Evolutionary conservation across 208 protist genomes (phyloP), one percentile per base, ranked within the genome.

Genomic region (Trypanosoma boissoni): DNA sequence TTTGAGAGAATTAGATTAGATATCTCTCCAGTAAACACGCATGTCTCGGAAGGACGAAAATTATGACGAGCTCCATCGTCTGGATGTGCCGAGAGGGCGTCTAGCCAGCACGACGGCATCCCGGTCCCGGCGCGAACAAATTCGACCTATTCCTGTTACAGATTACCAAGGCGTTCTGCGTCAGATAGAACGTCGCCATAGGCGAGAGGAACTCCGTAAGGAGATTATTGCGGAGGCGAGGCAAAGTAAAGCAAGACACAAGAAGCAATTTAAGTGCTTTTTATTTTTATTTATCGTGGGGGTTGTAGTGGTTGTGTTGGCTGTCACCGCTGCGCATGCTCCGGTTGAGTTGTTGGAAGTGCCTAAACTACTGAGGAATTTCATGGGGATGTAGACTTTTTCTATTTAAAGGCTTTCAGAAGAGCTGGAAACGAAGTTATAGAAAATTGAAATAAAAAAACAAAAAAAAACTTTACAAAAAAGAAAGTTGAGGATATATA

Each of bases 261-360:
- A 39, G 34, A 16, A 16, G 6, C 34, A 39, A 39, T 16, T 39
- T 6, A 39, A 39, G 12, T 39, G 51, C 56, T 39, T 52, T 72
- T 23, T 48, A 55, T 37, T 58, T 49, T 0, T 56, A 57, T 39
- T 44, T 58, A 7, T 56, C 27, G 24, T 45, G 69, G 9, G 69
- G 64, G 37, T 44, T 71, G 69, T 56, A 55, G 0, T 57, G 64
- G 41, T 53, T 54, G 1, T 21, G 56, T 29, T 55, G 69, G 23
- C 1, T 20, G 27, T 43, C 21, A 0, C 44, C 58, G 24, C 57
- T 46, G n/a, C n/a, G n/a, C n/a, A n/a, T n/a, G n/a, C n/a, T n/a
- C n/a, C n/a, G n/a, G n/a, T n/a, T n/a, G n/a, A n/a, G n/a, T n/a
- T n/a, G n/a, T n/a, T n/a, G n/a, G n/a, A n/a, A n/a, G n/a, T n/a